These are phyloP conservation scores for Jatropha multifida DNA, from an alignment of 441 rosid genomes.

Conservation along the genomic window DNA sequence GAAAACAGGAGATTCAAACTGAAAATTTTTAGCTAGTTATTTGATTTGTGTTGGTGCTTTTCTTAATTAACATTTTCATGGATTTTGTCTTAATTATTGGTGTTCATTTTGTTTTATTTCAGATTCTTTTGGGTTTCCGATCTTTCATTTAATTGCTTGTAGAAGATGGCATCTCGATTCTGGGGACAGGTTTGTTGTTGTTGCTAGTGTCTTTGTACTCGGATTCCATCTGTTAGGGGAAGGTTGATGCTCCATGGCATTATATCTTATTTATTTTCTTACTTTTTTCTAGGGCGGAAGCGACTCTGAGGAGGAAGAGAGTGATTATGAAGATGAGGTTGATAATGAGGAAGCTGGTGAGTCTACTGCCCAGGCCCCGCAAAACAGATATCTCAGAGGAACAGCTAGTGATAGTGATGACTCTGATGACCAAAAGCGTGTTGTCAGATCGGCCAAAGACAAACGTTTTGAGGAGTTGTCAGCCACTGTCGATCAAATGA, in stretches of 20 bases:
- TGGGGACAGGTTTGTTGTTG: conserved; percentile 46
- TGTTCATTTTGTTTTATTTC: neutral
- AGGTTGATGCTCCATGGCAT: no score
- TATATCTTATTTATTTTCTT: neutral
- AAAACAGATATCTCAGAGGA: conserved; percentile 45
- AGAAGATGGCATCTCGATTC: conserved; percentile 47
- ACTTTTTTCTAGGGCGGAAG: conserved; percentile 43
- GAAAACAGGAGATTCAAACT: no score
- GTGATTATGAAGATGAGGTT: conserved; percentile 45
- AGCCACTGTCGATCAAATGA: conserved; percentile 64
- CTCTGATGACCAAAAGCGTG: conserved; percentile 58
- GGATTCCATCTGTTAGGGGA: conserved; percentile 1
- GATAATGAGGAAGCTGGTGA: conserved; percentile 36
- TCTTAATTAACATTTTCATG: neutral
- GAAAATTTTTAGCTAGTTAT: no score
- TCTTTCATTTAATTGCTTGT: conserved; percentile 1
- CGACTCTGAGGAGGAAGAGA: conserved; percentile 58
- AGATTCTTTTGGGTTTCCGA: conserved; percentile 11
- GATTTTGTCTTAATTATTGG: neutral
- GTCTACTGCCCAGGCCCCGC: conserved; percentile 23
- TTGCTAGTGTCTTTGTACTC: no score
- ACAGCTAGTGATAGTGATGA: conserved; percentile 61
- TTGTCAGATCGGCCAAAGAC: conserved; percentile 73
- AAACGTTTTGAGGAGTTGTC: conserved; percentile 73
- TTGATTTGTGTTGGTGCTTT: neutral